Base-by-base conservation (phyloP, 2,329 filamentous ascomycete genomes). In the Paracoccidioides lutzii region DNA sequence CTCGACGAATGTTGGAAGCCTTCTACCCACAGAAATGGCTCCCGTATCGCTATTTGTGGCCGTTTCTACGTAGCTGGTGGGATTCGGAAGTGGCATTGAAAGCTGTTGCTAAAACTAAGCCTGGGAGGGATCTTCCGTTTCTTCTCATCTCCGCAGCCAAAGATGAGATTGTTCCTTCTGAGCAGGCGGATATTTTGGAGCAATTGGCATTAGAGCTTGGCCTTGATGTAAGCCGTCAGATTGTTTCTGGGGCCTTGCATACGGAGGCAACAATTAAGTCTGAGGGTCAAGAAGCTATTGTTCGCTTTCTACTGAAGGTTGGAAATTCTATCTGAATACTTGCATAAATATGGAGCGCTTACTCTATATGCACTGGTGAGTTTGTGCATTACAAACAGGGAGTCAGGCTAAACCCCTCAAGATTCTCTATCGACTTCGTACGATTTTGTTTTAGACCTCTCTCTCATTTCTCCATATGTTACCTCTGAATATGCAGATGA, bases 11-110 rank as follows among this genome's bases (percentile, higher is more conserved):
- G 85, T 74, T 91, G 5, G 72, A 79, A 44, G 81, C 80, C 1
- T 68, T 91, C 2, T 91, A 90, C 64, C 87, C 87, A 0, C 85
- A 90, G 62, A 86, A 80, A 62, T 90, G 87, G 85, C 73, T 90
- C 5, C 87, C 87, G 0, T 91, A 91, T 66, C 79, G 80, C 49
- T 82, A 90, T 65, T 75, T 91, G 0, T 81, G 82, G 75, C 84
- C 84, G 0, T 90, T 90, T 64, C 74, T 90, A 9, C 77, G 85
- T 61, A 90, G 75, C 55, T 71, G 71, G 46, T 81, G 78, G 78
- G 75, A 79, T 59, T 76, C 69, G 49, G 66, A 69, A 30, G 60
- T 56, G 0, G 72, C 75, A 2, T 57, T 79, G 56, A 65, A 65
- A 3, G 62, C 59, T 7, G 69, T 79, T 30, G 69, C 72, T 1